Evolutionary conservation across 495 filamentous ascomycete genomes (phyloP), one percentile per base, ranked within the genome.

Genomic region (Xylaria acuta): DNA sequence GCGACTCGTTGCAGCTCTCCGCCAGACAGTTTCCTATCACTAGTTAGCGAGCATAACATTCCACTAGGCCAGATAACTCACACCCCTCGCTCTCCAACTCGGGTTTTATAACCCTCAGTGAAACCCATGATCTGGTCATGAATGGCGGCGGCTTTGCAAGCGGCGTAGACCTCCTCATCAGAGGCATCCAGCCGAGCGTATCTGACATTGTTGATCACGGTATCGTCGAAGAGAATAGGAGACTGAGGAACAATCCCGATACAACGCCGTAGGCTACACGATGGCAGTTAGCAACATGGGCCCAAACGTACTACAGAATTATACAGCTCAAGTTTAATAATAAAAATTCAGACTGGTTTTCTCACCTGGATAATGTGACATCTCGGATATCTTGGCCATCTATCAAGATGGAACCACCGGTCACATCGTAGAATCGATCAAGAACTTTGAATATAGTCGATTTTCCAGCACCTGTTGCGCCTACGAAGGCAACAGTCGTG

Each of bases 1-100:
- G 92, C 88, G n/a, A 95, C 83, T 51, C 92, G 87, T 78, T 94
- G 93, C 54, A 89, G 80, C 79, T 95, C 92, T 7, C 92, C 93
- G 16, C 92, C 92, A 11, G 91, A 93, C 30, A 95, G 82, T 75
- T 91, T 92, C 41, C 80, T 81, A 69, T 16, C 1, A 40, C 2
- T 36, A 68, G 75, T 59, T 73, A 68, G 53, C 12, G 54, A 20
- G 5, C 16, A 18, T 36, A 25, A 8, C 22, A 32, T 16, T 47
- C 3, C 0, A 38, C 11, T 22, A 18, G 34, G 41, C 38, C 1
- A n/a, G 43, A 38, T 22, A 59, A 80, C 80, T 79, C 56, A 81
- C 80, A 91, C 80, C 3, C 90, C 90, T 7, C 86, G 82, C 56
- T 91, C 89, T 8, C 90, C 91, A 45, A 91, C 88, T 12, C 82